These are phyloP conservation scores for Barnettozyma siamensis DNA, from an alignment of 805 yeast genomes.

Conservation along the genomic window DNA sequence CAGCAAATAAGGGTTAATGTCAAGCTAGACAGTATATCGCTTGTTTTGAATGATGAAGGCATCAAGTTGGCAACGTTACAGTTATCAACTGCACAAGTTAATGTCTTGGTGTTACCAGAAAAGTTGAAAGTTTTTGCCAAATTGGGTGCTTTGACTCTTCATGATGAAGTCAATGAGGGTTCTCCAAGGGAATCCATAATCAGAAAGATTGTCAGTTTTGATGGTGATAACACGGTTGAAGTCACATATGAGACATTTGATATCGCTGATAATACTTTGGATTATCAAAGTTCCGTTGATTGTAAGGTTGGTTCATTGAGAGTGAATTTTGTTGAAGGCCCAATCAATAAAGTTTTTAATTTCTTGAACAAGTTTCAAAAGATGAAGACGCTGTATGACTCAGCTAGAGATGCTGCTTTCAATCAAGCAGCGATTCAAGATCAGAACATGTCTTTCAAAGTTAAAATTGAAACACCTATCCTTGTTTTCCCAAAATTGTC, in stretches of 20 bases:
- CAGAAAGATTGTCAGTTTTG: conserved; percentile 68
- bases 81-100: conserved; percentile 66
- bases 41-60: conserved; percentile 79
- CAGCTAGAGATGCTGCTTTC: conserved; percentile 83
- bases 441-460: conserved; percentile 61
- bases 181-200: conserved; percentile 52
- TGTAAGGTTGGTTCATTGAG: conserved; percentile 72
- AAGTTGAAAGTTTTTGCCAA: conserved; percentile 65
- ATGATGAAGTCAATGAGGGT: conserved; percentile 69
- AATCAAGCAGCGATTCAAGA: conserved; percentile 65
- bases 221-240: conserved; percentile 77
- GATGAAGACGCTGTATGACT: conserved; percentile 87
- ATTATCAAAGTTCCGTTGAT: conserved; percentile 49
- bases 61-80: conserved; percentile 73
- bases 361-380: conserved; percentile 69
- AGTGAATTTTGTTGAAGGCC: conserved; percentile 75
- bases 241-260: conserved; percentile 80
- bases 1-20: conserved; percentile 68
- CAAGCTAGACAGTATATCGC: conserved; percentile 63
- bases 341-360: conserved; percentile 59
- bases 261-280: conserved; percentile 39
- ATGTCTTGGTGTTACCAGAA: conserved; percentile 65
- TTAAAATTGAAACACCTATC: conserved; percentile 75
- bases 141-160: conserved; percentile 72
- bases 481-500: conserved; percentile 66